Base-by-base conservation (phyloP, 345 rosid species). In the Populus ilicifolia region DNA sequence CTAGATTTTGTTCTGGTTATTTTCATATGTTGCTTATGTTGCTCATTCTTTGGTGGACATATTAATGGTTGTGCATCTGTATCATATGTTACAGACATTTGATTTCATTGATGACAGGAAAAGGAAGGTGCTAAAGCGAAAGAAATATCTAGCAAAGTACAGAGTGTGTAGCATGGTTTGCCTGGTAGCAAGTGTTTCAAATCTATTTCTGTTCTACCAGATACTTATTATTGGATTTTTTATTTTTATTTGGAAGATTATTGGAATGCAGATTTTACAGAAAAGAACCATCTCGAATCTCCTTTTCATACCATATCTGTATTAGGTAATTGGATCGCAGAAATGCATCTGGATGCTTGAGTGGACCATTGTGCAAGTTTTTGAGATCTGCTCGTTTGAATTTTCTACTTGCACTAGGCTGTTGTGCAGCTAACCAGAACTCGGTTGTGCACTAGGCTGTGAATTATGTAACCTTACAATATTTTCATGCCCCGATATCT, bases 111-210 rank as follows among this genome's bases (percentile, higher is more conserved):
- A 39, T 43, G 77, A 80, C 88, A 88, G 93, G 90, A 80, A 73
- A 88, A 86, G 82, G 86, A 77, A 64, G 73, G 79, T 68, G 79
- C 67, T 68, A 88, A 86, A 72, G 74, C 86, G 13, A 85, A 90
- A 81, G 89, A 86, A 75, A 77, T 82, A 23, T 77, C 89, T 13
- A 78, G 82, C 86, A 86, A 90, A 81, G 79, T 82, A 50, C 89
- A 80, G 84, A 88, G 83, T 73, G 91, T 86, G 78, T 88, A 80
- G 76, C 78, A 27, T 79, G 44, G 71, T 70, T 65, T 64, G 71
- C 56, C 79, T 59, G 83, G 80, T 72, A 79, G 71, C 39, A 30
- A 63, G 33, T 50, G 61, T 36, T 46, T 59, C 8, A 23, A 36
- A 50, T 56, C 50, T 11, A 9, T 68, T 64, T 65, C 68, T 23